Base-by-base conservation (phyloP, 768 basidiomycete genomes). In the Dentipellis sp. region DNA sequence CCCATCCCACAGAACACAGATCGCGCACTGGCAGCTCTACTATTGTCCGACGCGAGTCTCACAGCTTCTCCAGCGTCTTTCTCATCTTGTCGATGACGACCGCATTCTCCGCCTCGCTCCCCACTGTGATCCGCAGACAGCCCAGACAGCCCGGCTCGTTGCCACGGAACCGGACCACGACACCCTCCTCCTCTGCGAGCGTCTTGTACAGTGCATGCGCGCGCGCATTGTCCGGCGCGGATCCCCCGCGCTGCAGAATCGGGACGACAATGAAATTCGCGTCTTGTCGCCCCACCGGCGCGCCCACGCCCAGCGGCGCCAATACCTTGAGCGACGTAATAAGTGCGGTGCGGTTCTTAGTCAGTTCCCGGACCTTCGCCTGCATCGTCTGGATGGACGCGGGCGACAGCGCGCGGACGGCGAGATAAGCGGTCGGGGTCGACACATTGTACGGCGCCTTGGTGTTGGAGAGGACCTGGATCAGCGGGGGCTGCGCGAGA, bases 371-470 rank as follows among this genome's bases (percentile, higher is more conserved):
- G 8, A 88, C 75, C 66, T 91, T 91, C 46, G 64, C 40, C n/a
- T 74, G 76, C 87, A 94, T 94, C 16, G 67, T 59, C 1, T 69
- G 57, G 11, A 97, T 62, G 3, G 89, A 84, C 16, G 69, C 64
- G 2, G 83, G 77, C 0, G 88, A 81, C 34, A 97, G 80, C 0
- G 95, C 92, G 10, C 86, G 75, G 14, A 84, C 68, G 0, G 93
- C 94, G 21, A 97, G 80, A 29, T 81, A 71, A 11, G 95, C 91
- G 6, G 92, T 92, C 0, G 94, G 94, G 0, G 86, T 79, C 14
- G 94, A 94, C 62, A 99, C 83, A 69, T 97, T 97, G 75, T 98
- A 99, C 0, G 97, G 97, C 0, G 95, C 97, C 68, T 99, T 99
- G 23, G 94, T 89, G 68, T 98, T 98, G 57, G 83, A 81, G 53